Conservation (phyloP, 139 green algal species). For the Dunaliella primolecta region DNA sequence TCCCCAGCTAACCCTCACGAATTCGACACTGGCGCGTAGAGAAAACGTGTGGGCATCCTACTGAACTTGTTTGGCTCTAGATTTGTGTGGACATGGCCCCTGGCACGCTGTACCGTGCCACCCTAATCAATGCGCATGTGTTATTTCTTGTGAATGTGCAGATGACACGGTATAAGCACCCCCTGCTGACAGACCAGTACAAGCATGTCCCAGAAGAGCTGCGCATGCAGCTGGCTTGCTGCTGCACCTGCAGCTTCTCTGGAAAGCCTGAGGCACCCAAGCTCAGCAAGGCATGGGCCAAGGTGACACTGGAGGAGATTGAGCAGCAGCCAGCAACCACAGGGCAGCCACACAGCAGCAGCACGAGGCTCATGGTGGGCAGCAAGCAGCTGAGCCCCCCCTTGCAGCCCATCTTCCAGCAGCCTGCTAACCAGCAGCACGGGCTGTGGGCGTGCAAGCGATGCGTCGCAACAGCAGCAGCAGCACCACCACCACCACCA, state of each 20-base stretch:
- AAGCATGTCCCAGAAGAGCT: neutral
- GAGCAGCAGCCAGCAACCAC: neutral
- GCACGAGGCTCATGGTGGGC: neutral
- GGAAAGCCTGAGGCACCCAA: no score
- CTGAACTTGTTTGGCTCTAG: neutral
- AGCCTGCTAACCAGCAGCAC: neutral
- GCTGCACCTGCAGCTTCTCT: neutral
- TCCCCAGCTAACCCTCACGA: neutral
- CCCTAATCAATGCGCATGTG: neutral
- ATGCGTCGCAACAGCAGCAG: neutral
- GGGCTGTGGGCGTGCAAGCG: neutral
- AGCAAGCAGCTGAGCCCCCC: neutral
- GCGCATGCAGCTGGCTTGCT: neutral
- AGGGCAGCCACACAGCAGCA: neutral
- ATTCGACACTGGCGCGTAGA: neutral
- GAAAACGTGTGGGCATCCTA: neutral
- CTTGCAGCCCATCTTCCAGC: neutral
- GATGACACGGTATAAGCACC: neutral
- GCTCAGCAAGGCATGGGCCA: no score
- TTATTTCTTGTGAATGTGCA: neutral
- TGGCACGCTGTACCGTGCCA: neutral
- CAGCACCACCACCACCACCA: neutral
- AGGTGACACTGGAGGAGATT: no score
- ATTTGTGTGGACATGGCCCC: neutral
- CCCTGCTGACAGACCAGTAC: neutral